Evolutionary conservation across 225 moss, liverwort and hornwort species (phyloP), one percentile per base, ranked within the genome.

Genomic region (Marchantia polymorpha): DNA sequence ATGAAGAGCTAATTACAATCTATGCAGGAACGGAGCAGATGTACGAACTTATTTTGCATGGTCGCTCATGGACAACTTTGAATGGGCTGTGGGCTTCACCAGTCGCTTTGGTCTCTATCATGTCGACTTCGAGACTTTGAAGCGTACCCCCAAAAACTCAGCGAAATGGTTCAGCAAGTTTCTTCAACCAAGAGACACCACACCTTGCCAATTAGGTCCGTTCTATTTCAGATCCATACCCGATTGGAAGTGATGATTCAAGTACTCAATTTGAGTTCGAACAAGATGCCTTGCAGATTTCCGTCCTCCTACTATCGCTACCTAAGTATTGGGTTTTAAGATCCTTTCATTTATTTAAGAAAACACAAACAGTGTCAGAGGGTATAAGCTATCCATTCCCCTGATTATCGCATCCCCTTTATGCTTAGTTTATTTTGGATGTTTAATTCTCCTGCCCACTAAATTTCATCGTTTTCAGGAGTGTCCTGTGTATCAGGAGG

Each of bases 41-140:
- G 92, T 97, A 6, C 90, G 92, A 25, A 73, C 87, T 9, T 97
- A 94, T 80, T 96, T 88, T 47, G 94, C 92, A 3, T 96, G 96
- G 96, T 94, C 96, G 2, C 71, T 94, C 64, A 20, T 91, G 82
- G 96, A 97, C 84, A 93, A 92, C 69, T 97, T 94, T 61, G 96
- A 97, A 84, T 97, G 96, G 94, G 77, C 85, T 6, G 58, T 26
- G 71, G 94, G 96, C 8, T 94, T 90, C 78, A 83, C 82, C 0
- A 55, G 73, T 53, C 87, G 94, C 25, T 97, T 87, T 79, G 94
- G 96, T 23, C 83, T 97, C 14, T 75, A 91, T 52, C 91, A 87
- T 8, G 89, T 94, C 70, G 92, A 97, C 79, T 95, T 87, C 83
- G 77, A 54, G 51, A 88, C 89, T 16, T 86, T 84, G 50, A 81